phyloP scores from a whole-genome alignment of 345 rosid species.

The Aquilaria sinensis region DNA sequence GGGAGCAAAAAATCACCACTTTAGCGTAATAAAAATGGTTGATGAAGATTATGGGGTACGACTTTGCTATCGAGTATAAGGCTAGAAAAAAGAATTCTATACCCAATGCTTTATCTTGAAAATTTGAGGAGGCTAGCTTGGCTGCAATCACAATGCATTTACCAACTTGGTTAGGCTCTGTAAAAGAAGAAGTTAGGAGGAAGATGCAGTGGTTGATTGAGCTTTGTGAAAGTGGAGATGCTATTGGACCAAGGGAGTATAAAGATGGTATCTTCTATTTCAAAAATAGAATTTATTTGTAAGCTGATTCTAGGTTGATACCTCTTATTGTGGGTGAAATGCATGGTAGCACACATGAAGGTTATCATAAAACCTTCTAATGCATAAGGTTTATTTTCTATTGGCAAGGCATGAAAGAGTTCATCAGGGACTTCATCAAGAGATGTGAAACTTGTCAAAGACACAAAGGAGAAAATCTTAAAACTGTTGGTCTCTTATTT shows the following conservation, averaged over 20 bases:
- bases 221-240: not conserved
- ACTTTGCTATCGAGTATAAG: not conserved
- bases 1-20: not conserved
- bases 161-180: not conserved
- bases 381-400: not conserved
- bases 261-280: not conserved
- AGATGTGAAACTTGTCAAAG: not conserved
- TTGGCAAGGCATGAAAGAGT: not conserved
- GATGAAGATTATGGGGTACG: not conserved
- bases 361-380: not conserved
- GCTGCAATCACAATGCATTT: not conserved
- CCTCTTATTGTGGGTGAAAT: not conserved
- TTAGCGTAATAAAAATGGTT: not conserved
- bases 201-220: not conserved
- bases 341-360: not conserved
- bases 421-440: not conserved
- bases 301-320: not conserved
- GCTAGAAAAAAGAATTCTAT: not conserved
- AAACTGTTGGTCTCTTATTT: not conserved
- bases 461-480: not conserved
- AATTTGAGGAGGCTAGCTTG: not conserved
- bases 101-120: not conserved
- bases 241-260: not conserved
- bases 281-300: not conserved
- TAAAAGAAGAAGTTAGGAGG: not conserved